Conservation (phyloP, 2,329 filamentous ascomycete genomes). For the Parastagonospora avenae region DNA sequence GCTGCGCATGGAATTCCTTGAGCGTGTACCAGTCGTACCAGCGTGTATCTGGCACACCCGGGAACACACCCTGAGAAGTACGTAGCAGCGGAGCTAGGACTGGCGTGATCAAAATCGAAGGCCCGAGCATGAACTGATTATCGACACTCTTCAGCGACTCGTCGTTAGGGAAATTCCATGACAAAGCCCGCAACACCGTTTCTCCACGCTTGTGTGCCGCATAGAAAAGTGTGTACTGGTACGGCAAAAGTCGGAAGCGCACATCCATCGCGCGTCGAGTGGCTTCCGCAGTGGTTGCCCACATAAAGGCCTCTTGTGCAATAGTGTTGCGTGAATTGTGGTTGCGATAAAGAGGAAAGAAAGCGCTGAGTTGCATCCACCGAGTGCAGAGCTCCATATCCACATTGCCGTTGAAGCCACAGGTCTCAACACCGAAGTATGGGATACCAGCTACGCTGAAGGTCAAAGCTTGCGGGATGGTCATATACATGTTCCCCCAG, state of each 20-base stretch:
- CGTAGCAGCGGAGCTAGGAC: conserved; percentile 65
- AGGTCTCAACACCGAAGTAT: conserved; percentile 67
- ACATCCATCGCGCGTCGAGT: conserved; percentile 67
- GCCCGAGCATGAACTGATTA: conserved; percentile 71
- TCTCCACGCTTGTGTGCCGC: conserved; percentile 65
- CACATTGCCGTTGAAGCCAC: conserved; percentile 69
- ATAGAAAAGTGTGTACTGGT: conserved; percentile 74
- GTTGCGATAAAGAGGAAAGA: conserved; percentile 78
- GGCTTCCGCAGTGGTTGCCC: conserved; percentile 67
- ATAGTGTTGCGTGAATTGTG: conserved; percentile 67
- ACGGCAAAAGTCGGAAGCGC: conserved; percentile 70
- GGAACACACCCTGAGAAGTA: conserved; percentile 69
- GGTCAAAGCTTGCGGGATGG: conserved; percentile 74
- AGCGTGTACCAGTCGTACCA: conserved; percentile 82
- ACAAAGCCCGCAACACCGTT: conserved; percentile 73
- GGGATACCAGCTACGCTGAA: conserved; percentile 74
- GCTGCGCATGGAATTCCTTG: conserved; percentile 54
- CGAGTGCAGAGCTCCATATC: conserved; percentile 71
- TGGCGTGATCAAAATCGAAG: conserved; percentile 67
- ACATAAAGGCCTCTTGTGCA: conserved; percentile 71
- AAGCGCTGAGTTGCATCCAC: conserved; percentile 73
- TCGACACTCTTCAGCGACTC: conserved; percentile 66
- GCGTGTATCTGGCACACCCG: conserved; percentile 62
- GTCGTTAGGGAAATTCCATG: conserved; percentile 74
- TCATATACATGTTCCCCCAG: conserved; percentile 73